These are phyloP conservation scores for Iberis pinnata DNA, from an alignment of 345 rosid species.

Conservation along the genomic window DNA sequence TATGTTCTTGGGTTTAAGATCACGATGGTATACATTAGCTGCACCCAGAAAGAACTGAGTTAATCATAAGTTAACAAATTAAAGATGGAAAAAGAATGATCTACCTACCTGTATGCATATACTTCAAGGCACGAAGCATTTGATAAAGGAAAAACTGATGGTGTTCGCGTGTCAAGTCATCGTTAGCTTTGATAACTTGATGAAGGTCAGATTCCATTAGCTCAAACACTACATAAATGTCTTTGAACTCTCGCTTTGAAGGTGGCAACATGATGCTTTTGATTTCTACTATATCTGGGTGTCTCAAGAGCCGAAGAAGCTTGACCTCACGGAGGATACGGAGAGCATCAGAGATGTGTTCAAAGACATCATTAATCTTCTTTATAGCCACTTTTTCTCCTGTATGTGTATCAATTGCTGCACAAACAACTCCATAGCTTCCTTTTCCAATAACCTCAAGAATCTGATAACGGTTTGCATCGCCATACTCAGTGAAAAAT, in stretches of 20 bases:
- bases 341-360: constrained; percentile 81
- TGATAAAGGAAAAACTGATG: constrained; percentile 97
- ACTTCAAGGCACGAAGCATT: constrained; percentile 94
- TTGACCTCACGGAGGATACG: constrained; percentile 90
- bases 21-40: constrained; percentile 97
- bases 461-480: constrained; percentile 81
- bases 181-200: constrained; percentile 96
- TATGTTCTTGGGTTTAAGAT: constrained; percentile 96
- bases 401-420: constrained; percentile 87
- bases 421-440: constrained; percentile 98
- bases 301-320: constrained; percentile 77
- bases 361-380: constrained; percentile 84
- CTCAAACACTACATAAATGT: constrained; percentile 92
- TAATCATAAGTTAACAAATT: background rate
- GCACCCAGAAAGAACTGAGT: constrained; percentile 33
- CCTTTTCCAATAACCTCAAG: constrained; percentile 92
- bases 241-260: constrained; percentile 87
- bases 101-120: constrained; percentile 98
- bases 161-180: constrained; percentile 92
- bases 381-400: constrained; percentile 92
- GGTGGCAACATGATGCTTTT: constrained; percentile 93
- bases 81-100: background rate
- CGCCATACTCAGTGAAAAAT: constrained; percentile 93
- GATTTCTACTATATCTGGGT: constrained; percentile 93
- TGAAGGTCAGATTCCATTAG: constrained; percentile 99